Evolutionary conservation across 2,329 filamentous ascomycete genomes (phyloP).

Genomic region (Cytospora paraplurivora): DNA sequence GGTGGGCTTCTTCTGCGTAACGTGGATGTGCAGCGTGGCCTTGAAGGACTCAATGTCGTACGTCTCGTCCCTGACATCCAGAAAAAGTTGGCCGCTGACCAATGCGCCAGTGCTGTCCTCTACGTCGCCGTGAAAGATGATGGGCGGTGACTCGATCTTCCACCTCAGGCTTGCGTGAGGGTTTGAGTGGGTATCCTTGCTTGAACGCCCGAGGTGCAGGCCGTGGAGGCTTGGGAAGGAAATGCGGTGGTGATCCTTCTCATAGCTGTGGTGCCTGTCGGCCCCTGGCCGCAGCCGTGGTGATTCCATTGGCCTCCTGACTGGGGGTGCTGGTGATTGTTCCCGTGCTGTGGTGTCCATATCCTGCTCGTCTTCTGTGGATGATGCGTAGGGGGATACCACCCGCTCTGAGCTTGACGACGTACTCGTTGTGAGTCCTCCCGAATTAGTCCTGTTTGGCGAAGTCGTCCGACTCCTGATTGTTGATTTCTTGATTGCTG

Average conservation of each 20-base stretch:
- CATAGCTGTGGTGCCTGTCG: slow-evolving; percentile 25
- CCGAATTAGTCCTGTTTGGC: slow-evolving; percentile 32
- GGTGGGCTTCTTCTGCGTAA: slow-evolving; percentile 80
- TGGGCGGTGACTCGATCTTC: slow-evolving; percentile 81
- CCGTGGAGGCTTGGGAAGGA: slow-evolving; percentile 46
- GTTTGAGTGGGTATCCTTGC: slow-evolving; percentile 44
- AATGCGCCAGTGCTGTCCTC: slow-evolving; percentile 79
- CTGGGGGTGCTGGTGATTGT: slow-evolving; percentile 31
- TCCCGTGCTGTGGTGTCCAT: slow-evolving; percentile 33
- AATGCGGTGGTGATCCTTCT: slow-evolving; percentile 39
- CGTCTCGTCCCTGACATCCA: slow-evolving; percentile 68
- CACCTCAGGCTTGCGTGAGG: slow-evolving; percentile 51
- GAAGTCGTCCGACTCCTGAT: slow-evolving; percentile 39
- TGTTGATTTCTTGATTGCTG: slow-evolving; percentile 49
- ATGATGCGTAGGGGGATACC: slow-evolving; percentile 41
- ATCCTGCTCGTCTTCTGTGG: slow-evolving; percentile 38
- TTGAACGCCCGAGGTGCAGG: slow-evolving; percentile 46
- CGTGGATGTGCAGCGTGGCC: slow-evolving; percentile 70
- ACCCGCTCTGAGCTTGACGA: slow-evolving; percentile 39
- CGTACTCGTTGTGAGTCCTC: slow-evolving; percentile 29
- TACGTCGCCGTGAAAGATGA: slow-evolving; percentile 78
- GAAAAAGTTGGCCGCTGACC: slow-evolving; percentile 78
- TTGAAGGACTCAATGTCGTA: slow-evolving; percentile 72
- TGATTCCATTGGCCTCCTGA: slow-evolving; percentile 33
- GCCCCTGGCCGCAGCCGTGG: slow-evolving; percentile 24